Evolutionary conservation across 371 early-diverging fungal genomes (phyloP).

Genomic region (Synchytrium microbalum): DNA sequence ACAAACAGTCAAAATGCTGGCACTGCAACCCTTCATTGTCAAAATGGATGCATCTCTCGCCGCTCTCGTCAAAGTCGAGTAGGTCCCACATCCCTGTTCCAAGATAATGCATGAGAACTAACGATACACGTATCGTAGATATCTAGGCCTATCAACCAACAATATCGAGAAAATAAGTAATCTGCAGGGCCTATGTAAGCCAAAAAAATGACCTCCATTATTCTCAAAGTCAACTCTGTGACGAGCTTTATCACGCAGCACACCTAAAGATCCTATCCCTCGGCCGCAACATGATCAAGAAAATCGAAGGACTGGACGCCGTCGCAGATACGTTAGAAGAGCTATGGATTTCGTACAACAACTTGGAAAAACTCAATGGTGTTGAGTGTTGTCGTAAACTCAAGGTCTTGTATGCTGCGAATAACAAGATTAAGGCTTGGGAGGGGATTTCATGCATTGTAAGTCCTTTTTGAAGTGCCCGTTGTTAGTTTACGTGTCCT

Average conservation of each 20-base stretch:
- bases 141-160: constrained; percentile 42
- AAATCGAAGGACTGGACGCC: constrained; percentile 48
- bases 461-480: not conserved
- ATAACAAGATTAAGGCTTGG: constrained; percentile 53
- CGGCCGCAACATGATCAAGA: constrained; percentile 46
- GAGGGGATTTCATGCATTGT: constrained; percentile 34
- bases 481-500: not conserved
- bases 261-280: constrained; percentile 39
- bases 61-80: constrained; percentile 36
- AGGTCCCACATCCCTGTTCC: constrained; percentile 2
- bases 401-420: constrained; percentile 42
- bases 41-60: constrained; percentile 45
- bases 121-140: constrained; percentile 31
- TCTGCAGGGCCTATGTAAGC: constrained; percentile 39
- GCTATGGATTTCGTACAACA: constrained; percentile 48
- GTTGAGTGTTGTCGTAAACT: constrained; percentile 48
- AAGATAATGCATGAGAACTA: constrained; percentile 4
- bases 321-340: constrained; percentile 48
- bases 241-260: constrained; percentile 8
- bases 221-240: not conserved
- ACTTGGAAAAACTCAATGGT: constrained; percentile 44
- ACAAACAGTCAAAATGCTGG: constrained; percentile 33
- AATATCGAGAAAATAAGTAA: constrained; percentile 45
- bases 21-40: constrained; percentile 38
- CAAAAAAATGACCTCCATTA: not conserved